Evolutionary conservation across 495 filamentous ascomycete species (phyloP), one percentile per base, ranked within the genome.

Genomic region (Penicillium riverlandense): DNA sequence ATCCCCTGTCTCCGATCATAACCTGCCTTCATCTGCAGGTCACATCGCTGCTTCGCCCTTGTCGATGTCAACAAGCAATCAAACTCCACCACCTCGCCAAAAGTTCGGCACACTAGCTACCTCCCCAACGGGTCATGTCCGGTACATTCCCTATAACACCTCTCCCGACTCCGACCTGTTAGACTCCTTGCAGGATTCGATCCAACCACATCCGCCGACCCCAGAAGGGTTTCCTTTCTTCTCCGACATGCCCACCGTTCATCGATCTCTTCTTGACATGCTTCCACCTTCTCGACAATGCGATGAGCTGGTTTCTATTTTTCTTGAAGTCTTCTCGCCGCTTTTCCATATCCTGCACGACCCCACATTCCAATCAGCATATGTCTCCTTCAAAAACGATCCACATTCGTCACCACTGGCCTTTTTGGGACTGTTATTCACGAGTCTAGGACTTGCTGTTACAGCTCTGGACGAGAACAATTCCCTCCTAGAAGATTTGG

Each of bases 271-370:
- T 9, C 37, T 39, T 11, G 37, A 39, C 16, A 29, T 39, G 6
- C 22, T 39, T 6, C 22, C 22, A 6, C 22, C 22, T 22, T 22
- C 22, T 22, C 41, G 41, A 11, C 41, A 43, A 27, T 43, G 41
- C 36, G 41, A 43, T 27, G 41, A 43, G 9, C 41, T 43, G 6
- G 15, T 43, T 7, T 10, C 8, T 13, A 22, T 37, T 7, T 43
- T 43, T 8, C 22, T 43, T 15, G 32, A 43, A 4, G 41, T 43
- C 1, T 43, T 43, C 30, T 43, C 41, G 6, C 41, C 41, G 9
- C 41, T 43, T 28, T 43, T 43, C 16, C 41, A 43, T 34, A 43
- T 43, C 7, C 10, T 43, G 1, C 32, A 36, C 12, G 41, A 43
- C 9, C 14, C 15, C 1, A 43, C 32, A 16, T 43, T 43, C 15